phyloP scores from a whole-genome alignment of 2,329 filamentous ascomycete genomes.

The Herpotrichia juniperi region DNA sequence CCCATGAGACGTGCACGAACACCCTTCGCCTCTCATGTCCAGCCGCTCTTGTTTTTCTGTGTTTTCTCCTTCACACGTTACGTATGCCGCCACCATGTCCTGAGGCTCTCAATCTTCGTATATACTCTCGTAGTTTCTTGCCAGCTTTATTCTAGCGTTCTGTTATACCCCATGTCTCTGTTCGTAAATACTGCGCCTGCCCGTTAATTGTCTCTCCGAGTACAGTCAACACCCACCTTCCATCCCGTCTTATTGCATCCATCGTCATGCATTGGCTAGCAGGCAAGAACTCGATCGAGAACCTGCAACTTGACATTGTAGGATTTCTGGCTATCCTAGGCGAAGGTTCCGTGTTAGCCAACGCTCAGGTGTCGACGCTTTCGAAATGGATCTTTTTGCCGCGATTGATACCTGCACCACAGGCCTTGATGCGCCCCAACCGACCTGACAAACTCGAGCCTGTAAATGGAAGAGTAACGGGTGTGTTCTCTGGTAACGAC shows the following conservation, averaged over 20 bases:
- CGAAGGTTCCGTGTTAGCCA: conserved; percentile 57
- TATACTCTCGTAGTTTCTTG: conserved; percentile 19
- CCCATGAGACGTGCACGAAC: conserved; percentile 13
- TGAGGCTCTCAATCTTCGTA: conserved; percentile 19
- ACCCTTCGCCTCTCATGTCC: conserved; percentile 4
- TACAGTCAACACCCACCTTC: conserved; percentile 1
- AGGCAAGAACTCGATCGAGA: conserved; percentile 30
- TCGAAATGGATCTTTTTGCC: conserved; percentile 57
- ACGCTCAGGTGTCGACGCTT: conserved; percentile 57
- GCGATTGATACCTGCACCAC: conserved; percentile 57
- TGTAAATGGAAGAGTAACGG: conserved; percentile 49
- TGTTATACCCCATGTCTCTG: conserved; percentile 26
- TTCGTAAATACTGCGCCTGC: conserved; percentile 13
- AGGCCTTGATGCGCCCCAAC: conserved; percentile 55
- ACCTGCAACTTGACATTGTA: conserved; percentile 61
- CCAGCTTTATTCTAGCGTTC: conserved; percentile 13
- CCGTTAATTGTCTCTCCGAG: conserved; percentile 15
- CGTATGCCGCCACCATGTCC: conserved; percentile 12
- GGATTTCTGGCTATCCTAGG: conserved; percentile 62
- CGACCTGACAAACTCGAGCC: conserved; percentile 51
- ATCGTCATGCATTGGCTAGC: conserved; percentile 44
- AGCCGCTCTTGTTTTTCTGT: conserved; percentile 6
- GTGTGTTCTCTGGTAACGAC: conserved; percentile 55
- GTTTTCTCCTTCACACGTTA: conserved; percentile 17
- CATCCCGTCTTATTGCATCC: not conserved